These are phyloP conservation scores for Aegilops longissima DNA, from an alignment of 176 grass and related monocot genomes.

Conservation along the genomic window DNA sequence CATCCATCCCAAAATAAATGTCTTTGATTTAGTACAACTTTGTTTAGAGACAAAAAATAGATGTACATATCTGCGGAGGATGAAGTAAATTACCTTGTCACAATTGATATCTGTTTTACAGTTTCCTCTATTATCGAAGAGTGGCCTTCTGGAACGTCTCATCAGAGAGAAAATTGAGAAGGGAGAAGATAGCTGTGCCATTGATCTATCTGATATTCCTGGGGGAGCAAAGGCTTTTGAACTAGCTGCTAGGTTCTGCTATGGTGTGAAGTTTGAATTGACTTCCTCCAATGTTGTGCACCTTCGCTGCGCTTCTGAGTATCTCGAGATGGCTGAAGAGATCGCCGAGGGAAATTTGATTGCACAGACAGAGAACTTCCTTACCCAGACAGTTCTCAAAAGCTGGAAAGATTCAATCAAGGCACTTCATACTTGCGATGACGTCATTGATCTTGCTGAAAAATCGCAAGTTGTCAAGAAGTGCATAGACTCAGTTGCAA, in stretches of 20 bases:
- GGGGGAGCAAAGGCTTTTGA: constrained; percentile 73
- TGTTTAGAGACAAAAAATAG: not conserved
- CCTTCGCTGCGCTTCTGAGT: constrained; percentile 64
- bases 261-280: constrained; percentile 87
- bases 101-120: constrained; percentile 33
- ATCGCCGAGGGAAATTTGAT: constrained; percentile 84
- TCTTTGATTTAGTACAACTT: too few species aligned
- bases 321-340: constrained; percentile 88
- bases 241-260: constrained; percentile 81
- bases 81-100: not conserved
- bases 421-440: constrained; percentile 74
- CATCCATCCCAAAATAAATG: too few species aligned
- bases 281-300: constrained; percentile 73
- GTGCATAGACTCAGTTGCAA: constrained; percentile 69
- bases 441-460: constrained; percentile 67
- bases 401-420: constrained; percentile 87
- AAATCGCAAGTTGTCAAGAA: constrained; percentile 70
- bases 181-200: constrained; percentile 43
- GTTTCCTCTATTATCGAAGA: constrained; percentile 94
- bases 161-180: constrained; percentile 70
- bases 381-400: constrained; percentile 65
- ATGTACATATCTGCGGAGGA: constrained; percentile 1
- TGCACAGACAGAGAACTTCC: constrained; percentile 61
- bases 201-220: constrained; percentile 67
- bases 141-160: constrained; percentile 70